phyloP scores from a whole-genome alignment of 192 early-diverging fungal genomes.

The Radiomyces spectabilis region DNA sequence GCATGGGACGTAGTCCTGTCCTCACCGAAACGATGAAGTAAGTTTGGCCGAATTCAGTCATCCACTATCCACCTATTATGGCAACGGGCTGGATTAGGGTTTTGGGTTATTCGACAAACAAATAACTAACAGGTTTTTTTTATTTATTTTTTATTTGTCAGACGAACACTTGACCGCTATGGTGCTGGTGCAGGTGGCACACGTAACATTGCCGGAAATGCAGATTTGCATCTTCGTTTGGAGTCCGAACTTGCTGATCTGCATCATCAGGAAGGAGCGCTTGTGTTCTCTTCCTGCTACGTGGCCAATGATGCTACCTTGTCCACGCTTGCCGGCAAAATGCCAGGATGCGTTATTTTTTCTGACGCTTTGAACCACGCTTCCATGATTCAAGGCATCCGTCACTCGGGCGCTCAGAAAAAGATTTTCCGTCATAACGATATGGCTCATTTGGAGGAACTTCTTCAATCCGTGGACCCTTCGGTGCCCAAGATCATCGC shows the following conservation, averaged over 20 bases:
- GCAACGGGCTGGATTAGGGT: too few species aligned
- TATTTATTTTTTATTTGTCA: constrained; percentile 21
- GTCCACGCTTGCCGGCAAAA: constrained; percentile 76
- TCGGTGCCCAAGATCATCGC: constrained; percentile 91
- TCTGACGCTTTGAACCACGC: constrained; percentile 94
- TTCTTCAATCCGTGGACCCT: constrained; percentile 72
- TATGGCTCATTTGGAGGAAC: constrained; percentile 77
- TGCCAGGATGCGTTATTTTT: constrained; percentile 91
- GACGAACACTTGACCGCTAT: constrained; percentile 84
- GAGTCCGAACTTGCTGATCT: constrained; percentile 88
- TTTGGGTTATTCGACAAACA: not conserved
- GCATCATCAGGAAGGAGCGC: constrained; percentile 85
- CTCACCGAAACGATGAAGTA: constrained; percentile 90
- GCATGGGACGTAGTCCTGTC: constrained; percentile 85
- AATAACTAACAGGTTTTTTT: not conserved
- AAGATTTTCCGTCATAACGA: constrained; percentile 94
- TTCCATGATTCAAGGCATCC: constrained; percentile 99
- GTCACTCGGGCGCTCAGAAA: constrained; percentile 81
- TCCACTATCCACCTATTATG: too few species aligned
- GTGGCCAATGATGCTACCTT: constrained; percentile 97
- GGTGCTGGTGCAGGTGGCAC: constrained; percentile 98
- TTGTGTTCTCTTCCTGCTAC: constrained; percentile 97
- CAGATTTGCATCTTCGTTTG: constrained; percentile 85
- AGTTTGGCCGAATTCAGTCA: constrained; percentile 27
- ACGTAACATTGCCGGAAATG: constrained; percentile 98